phyloP scores from a whole-genome alignment of 306 rosid genomes.

The Vigna radiata region DNA sequence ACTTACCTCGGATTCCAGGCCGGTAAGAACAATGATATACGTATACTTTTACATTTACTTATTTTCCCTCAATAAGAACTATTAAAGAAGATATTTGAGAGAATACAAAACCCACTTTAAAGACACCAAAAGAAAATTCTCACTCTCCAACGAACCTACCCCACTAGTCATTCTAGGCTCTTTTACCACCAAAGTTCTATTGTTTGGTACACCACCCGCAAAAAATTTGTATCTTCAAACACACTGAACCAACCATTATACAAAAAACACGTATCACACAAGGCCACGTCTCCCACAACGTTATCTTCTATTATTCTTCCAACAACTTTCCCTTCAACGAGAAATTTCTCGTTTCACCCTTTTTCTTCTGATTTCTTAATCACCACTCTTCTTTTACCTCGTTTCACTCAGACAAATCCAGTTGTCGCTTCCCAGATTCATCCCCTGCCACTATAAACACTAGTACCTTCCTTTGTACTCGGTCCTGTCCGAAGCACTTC shows the following conservation, averaged over 20 bases:
- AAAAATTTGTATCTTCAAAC: neutral
- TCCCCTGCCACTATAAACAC: slow-evolving; percentile 24
- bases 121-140: neutral
- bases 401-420: slow-evolving; percentile 19
- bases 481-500: slow-evolving; percentile 36
- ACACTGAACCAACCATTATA: neutral
- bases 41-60: neutral
- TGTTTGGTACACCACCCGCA: neutral
- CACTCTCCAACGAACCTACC: slow-evolving; percentile 8
- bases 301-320: slow-evolving; percentile 8
- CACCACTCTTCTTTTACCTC: slow-evolving; percentile 37
- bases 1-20: too few relatives aligned
- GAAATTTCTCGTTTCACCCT: neutral
- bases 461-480: neutral
- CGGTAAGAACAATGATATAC: too few relatives aligned
- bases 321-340: neutral
- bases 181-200: neutral
- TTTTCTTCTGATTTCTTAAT: slow-evolving; percentile 42
- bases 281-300: slow-evolving; percentile 22
- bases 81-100: neutral
- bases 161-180: slow-evolving; percentile 6
- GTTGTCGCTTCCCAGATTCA: neutral
- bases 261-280: neutral
- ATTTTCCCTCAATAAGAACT: too few relatives aligned
- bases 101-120: neutral